Conservation (phyloP, 306 rosid species). For the Senna siamea region DNA sequence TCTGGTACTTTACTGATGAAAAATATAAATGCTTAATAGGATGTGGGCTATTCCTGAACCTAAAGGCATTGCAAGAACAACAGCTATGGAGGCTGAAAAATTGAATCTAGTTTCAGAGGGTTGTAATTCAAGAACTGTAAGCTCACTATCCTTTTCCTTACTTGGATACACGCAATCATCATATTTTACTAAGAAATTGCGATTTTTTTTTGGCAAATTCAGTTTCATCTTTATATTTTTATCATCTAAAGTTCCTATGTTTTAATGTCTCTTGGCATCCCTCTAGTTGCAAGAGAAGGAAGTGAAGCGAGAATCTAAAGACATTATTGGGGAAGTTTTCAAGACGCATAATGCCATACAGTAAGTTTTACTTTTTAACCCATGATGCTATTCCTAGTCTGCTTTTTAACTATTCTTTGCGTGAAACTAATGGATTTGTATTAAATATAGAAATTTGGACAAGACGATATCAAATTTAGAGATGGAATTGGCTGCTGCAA, state of each 20-base stretch:
- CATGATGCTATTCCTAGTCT: slow-evolving; percentile 22
- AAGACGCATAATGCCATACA: slow-evolving; percentile 77
- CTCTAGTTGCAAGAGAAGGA: slow-evolving; percentile 77
- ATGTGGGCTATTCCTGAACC: slow-evolving; percentile 88
- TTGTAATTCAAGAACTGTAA: slow-evolving; percentile 74
- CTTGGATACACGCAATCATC: neutral
- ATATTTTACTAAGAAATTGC: neutral
- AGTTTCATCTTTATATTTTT: neutral
- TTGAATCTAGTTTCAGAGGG: slow-evolving; percentile 76
- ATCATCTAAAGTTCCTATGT: slow-evolving; percentile 6
- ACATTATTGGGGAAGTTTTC: slow-evolving; percentile 60
- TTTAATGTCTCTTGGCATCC: slow-evolving; percentile 36
- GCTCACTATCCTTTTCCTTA: slow-evolving; percentile 33
- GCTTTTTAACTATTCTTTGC: slow-evolving; percentile 19
- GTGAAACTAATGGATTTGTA: slow-evolving; percentile 6
- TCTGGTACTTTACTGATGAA: slow-evolving; percentile 36
- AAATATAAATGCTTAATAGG: slow-evolving; percentile 48
- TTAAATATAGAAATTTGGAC: slow-evolving; percentile 68
- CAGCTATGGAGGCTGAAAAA: slow-evolving; percentile 64
- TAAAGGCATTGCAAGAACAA: slow-evolving; percentile 57
- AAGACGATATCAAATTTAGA: slow-evolving; percentile 91
- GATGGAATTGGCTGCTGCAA: slow-evolving; percentile 96
- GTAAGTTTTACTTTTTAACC: slow-evolving; percentile 53
- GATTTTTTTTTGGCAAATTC: neutral
- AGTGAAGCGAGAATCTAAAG: slow-evolving; percentile 63